Conservation (phyloP, 805 yeast species). For the Torulaspora gathmanii region DNA sequence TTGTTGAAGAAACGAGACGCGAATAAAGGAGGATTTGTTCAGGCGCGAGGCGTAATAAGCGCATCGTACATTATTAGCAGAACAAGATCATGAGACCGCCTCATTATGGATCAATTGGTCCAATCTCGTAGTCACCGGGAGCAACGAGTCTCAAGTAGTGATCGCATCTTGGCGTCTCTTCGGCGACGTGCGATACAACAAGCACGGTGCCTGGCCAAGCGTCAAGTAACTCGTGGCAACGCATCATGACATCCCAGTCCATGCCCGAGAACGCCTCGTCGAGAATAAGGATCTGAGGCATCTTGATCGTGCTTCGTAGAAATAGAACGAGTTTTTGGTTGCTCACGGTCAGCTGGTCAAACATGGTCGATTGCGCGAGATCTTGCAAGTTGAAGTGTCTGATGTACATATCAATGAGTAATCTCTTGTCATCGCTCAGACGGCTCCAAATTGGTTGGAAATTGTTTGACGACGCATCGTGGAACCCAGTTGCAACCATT, state of each 20-base stretch:
- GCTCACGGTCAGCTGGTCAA: slow-evolving; percentile 56
- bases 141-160: slow-evolving; percentile 35
- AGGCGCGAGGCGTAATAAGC: not conserved
- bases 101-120: slow-evolving; percentile 10
- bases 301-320: slow-evolving; percentile 68
- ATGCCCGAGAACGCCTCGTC: slow-evolving; percentile 94
- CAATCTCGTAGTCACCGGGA: slow-evolving; percentile 39
- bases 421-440: slow-evolving; percentile 38
- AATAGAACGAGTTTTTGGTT: slow-evolving; percentile 76
- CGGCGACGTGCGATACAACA: slow-evolving; percentile 70
- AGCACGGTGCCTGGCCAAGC: slow-evolving; percentile 67
- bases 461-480: slow-evolving; percentile 51
- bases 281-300: slow-evolving; percentile 71
- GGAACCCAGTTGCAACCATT: slow-evolving; percentile 67
- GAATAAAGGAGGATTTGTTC: not conserved
- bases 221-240: slow-evolving; percentile 49
- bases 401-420: slow-evolving; percentile 43
- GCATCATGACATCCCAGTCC: slow-evolving; percentile 57
- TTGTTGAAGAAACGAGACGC: slow-evolving; percentile 5
- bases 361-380: slow-evolving; percentile 36
- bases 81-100: not conserved
- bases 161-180: slow-evolving; percentile 75
- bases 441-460: slow-evolving; percentile 44
- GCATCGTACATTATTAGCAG: slow-evolving; percentile 5
- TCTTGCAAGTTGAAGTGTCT: slow-evolving; percentile 43